These are phyloP conservation scores for Pythium graminicola DNA, from an alignment of 352 stramenopile genomes.

Conservation along the genomic window DNA sequence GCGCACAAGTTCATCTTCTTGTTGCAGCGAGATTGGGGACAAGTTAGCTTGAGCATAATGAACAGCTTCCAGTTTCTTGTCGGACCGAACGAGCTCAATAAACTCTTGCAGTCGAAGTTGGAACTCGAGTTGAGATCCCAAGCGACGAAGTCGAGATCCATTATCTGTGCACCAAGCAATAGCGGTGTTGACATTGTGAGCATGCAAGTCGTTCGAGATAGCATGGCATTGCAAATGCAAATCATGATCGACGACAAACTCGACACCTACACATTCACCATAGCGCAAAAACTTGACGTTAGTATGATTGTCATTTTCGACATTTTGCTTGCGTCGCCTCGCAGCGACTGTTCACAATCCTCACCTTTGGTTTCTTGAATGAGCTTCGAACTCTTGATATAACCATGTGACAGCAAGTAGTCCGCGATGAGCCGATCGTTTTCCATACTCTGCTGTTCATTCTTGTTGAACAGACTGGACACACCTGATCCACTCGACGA, in stretches of 20 bases:
- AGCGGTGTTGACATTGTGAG: constrained; percentile 38
- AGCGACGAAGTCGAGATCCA: constrained; percentile 54
- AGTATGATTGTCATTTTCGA: not conserved
- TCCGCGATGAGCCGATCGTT: constrained; percentile 60
- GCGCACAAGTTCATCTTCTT: constrained; percentile 43
- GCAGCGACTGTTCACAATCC: constrained; percentile 9
- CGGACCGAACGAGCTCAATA: constrained; percentile 66
- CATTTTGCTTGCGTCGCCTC: constrained; percentile 3
- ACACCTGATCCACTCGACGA: not conserved
- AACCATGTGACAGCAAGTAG: constrained; percentile 64
- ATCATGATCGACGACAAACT: constrained; percentile 58
- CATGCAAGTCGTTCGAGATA: constrained; percentile 50
- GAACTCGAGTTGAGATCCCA: constrained; percentile 71
- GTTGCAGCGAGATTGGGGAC: constrained; percentile 58
- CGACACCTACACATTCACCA: constrained; percentile 35
- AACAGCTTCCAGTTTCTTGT: constrained; percentile 64
- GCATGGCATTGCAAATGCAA: constrained; percentile 46
- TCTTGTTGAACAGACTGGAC: constrained; percentile 10
- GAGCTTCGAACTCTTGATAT: constrained; percentile 59
- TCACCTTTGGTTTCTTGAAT: constrained; percentile 53
- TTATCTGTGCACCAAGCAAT: constrained; percentile 72
- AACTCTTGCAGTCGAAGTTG: constrained; percentile 69
- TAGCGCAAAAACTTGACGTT: not conserved
- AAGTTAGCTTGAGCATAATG: constrained; percentile 58
- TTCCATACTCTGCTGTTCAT: constrained; percentile 14